Percentiles rank a stretch among this genome's conserved stretches.
Conservation (phyloP, 441 rosid genomes). For the Gossypium aridum region DNA sequence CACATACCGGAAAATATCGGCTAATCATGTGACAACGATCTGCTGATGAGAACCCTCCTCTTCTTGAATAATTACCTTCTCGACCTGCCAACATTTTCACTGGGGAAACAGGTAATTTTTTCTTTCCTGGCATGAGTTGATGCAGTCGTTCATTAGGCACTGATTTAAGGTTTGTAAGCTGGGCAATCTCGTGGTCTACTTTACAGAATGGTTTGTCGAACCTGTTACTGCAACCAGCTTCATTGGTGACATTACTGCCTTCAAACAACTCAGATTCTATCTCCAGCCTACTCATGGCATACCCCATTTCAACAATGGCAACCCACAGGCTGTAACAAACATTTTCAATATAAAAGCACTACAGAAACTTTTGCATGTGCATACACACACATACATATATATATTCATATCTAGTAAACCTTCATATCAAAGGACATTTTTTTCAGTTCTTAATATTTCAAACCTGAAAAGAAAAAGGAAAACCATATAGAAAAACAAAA, state of each 20-base stretch:
- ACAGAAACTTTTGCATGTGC: neutral
- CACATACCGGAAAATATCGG: conserved; percentile 53
- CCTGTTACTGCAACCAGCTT: conserved; percentile 3
- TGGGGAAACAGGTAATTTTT: conserved; percentile 32
- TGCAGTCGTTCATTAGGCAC: conserved; percentile 35
- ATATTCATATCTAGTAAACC: neutral
- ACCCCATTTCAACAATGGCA: conserved; percentile 8
- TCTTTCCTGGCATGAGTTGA: conserved; percentile 28
- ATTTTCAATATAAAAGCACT: neutral
- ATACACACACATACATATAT: neutral
- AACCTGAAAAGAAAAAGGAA: conserved; percentile 1
- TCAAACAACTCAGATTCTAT: conserved; percentile 14
- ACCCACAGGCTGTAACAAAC: conserved; percentile 6
- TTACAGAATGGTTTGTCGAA: conserved; percentile 9
- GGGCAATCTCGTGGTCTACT: conserved; percentile 48
- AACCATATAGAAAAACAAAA: neutral
- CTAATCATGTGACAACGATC: conserved; percentile 55
- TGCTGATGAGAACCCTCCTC: conserved; percentile 53
- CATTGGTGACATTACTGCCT: conserved; percentile 16
- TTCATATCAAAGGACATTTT: neutral
- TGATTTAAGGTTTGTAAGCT: conserved; percentile 37
- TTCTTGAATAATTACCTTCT: conserved; percentile 51
- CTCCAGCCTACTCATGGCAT: conserved; percentile 21
- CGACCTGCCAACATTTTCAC: conserved; percentile 60
- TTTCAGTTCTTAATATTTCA: conserved; percentile 6